Percentiles rank a stretch among this genome's conserved stretches.
phyloP scores from a whole-genome alignment of 306 rosid species.

The Medicago ruthenica region DNA sequence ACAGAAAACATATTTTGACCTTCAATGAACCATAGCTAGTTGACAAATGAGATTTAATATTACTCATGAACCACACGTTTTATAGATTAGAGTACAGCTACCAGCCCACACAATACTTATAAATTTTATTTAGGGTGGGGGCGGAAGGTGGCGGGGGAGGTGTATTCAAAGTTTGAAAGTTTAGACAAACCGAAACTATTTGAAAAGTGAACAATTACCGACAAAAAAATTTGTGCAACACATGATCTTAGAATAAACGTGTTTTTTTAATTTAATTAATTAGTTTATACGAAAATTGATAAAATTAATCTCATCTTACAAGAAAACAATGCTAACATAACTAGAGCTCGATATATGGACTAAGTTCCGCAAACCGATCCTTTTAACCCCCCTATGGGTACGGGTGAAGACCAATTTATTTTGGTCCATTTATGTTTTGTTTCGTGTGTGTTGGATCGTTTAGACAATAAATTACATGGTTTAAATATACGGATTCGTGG shows the following conservation, averaged over 20 bases:
- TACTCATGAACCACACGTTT: conserved; percentile 32
- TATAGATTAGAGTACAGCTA: neutral
- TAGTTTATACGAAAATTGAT: neutral
- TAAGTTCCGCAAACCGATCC: too few species aligned
- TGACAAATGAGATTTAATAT: neutral
- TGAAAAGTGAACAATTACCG: neutral
- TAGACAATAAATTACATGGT: too few species aligned
- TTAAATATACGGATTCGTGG: too few species aligned
- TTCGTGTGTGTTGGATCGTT: too few species aligned
- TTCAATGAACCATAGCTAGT: neutral
- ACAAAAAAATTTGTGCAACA: neutral
- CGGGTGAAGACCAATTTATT: too few species aligned
- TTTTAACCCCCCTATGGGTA: too few species aligned
- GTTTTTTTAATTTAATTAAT: neutral
- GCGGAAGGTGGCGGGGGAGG: neutral
- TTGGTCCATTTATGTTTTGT: too few species aligned
- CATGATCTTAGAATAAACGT: neutral
- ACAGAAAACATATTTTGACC: conserved; percentile 28
- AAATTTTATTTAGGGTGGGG: neutral
- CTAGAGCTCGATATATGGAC: too few species aligned
- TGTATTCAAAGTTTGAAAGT: conserved; percentile 41
- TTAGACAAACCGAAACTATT: conserved; percentile 10
- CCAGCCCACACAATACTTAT: conserved; percentile 2
- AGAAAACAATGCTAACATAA: neutral
- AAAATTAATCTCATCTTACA: neutral